These are phyloP conservation scores for Yamadazyma atlantica DNA, from an alignment of 1,139 yeast species.

Conservation along the genomic window DNA sequence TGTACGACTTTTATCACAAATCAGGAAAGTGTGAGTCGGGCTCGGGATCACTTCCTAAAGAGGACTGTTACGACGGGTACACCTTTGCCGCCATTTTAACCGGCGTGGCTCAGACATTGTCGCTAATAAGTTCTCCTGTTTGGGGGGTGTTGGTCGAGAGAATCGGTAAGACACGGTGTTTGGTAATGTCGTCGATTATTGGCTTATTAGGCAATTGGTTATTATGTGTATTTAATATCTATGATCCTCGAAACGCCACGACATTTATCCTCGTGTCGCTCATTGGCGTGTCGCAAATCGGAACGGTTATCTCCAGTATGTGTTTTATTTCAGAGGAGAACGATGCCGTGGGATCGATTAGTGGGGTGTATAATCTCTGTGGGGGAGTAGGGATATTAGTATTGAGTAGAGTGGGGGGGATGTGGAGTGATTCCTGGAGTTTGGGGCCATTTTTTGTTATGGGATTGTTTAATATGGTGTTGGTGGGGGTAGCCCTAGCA, in stretches of 20 bases:
- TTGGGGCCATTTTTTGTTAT: constrained; percentile 61
- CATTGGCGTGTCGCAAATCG: constrained; percentile 51
- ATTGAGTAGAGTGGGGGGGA: constrained; percentile 61
- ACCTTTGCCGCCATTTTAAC: constrained; percentile 65
- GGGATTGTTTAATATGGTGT: constrained; percentile 38
- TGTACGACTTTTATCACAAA: constrained; percentile 54
- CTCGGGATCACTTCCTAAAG: constrained; percentile 27
- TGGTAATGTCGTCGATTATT: constrained; percentile 31
- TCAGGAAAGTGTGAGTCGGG: constrained; percentile 48
- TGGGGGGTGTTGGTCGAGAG: constrained; percentile 60
- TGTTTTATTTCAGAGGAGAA: constrained; percentile 35
- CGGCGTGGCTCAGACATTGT: constrained; percentile 62
- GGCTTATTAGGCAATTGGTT: constrained; percentile 43
- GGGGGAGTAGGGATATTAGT: constrained; percentile 72
- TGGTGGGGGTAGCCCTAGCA: constrained; percentile 4
- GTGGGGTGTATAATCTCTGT: constrained; percentile 65
- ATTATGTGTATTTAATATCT: constrained; percentile 23
- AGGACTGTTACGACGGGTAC: constrained; percentile 62
- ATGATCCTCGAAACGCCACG: constrained; percentile 35
- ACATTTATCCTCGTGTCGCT: constrained; percentile 34
- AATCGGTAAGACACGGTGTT: constrained; percentile 34
- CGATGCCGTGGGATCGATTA: constrained; percentile 55
- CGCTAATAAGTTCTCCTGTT: constrained; percentile 59
- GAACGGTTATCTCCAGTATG: constrained; percentile 54
- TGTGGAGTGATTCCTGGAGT: constrained; percentile 55